A percentile compares a stretch with the other conserved stretches of the same genome.
These are phyloP conservation scores for Tetracentron sinense DNA, from an alignment of 164 flowering plant genomes.

Conservation along the genomic window DNA sequence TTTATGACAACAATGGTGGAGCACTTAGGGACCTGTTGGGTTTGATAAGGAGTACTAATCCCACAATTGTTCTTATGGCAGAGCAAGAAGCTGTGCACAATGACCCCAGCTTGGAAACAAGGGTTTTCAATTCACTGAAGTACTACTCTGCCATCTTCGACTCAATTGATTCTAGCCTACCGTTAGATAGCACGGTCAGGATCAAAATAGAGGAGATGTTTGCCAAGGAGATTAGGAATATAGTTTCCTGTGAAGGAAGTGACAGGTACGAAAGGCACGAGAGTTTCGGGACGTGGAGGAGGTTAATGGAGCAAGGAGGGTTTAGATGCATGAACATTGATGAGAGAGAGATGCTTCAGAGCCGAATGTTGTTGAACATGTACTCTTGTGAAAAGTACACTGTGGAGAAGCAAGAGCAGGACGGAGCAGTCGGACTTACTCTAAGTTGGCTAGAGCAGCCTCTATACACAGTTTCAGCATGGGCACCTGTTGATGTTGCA, in stretches of 20 bases:
- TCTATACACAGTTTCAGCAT: slow-evolving; percentile 82
- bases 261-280: slow-evolving; percentile 80
- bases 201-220: slow-evolving; percentile 79
- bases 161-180: slow-evolving; percentile 50
- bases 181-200: slow-evolving; percentile 54
- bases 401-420: slow-evolving; percentile 46
- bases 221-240: slow-evolving; percentile 73
- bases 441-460: slow-evolving; percentile 79
- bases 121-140: slow-evolving; percentile 60
- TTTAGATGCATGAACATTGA: slow-evolving; percentile 40
- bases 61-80: slow-evolving; percentile 53
- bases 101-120: slow-evolving; percentile 38
- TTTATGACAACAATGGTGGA: slow-evolving; percentile 61
- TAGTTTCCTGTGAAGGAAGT: slow-evolving; percentile 79
- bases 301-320: slow-evolving; percentile 62
- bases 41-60: slow-evolving; percentile 69
- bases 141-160: slow-evolving; percentile 88
- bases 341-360: slow-evolving; percentile 71
- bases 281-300: slow-evolving; percentile 60
- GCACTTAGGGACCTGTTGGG: slow-evolving; percentile 72
- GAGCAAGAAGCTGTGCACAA: slow-evolving; percentile 89
- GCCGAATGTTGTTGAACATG: slow-evolving; percentile 81
- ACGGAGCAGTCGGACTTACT: slow-evolving; percentile 46
- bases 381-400: slow-evolving; percentile 39
- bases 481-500: slow-evolving; percentile 62